These are phyloP conservation scores for Phytophthora melonis DNA, from an alignment of 352 stramenopile species.

Conservation along the genomic window DNA sequence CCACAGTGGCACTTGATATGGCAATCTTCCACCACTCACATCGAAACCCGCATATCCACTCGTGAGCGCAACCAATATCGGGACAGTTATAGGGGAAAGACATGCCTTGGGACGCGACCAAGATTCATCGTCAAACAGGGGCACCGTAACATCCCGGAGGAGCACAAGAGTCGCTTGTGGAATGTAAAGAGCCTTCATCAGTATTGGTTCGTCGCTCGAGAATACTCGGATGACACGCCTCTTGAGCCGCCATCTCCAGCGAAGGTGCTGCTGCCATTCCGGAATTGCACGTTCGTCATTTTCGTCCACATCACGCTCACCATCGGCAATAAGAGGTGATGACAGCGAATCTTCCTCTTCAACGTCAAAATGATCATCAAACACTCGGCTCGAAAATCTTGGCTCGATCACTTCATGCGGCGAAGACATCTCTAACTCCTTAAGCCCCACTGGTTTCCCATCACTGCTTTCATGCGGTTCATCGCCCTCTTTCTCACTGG, in stretches of 20 bases:
- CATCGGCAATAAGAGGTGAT: constrained; percentile 68
- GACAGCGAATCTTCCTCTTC: constrained; percentile 59
- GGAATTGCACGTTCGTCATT: constrained; percentile 50
- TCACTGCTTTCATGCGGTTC: constrained; percentile 1
- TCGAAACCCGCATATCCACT: constrained; percentile 46
- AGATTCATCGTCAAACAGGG: constrained; percentile 68
- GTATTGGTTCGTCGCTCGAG: constrained; percentile 47
- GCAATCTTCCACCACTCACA: constrained; percentile 26
- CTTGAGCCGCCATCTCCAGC: constrained; percentile 75
- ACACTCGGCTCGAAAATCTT: constrained; percentile 57
- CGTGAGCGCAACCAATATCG: constrained; percentile 86
- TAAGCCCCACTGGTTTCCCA: constrained; percentile 7
- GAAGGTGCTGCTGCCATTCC: constrained; percentile 77
- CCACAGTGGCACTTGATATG: constrained; percentile 52
- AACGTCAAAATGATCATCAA: constrained; percentile 74
- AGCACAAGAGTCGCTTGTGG: constrained; percentile 63
- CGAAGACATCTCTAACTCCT: constrained; percentile 38
- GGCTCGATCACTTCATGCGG: constrained; percentile 18
- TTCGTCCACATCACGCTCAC: constrained; percentile 40
- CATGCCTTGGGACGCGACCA: constrained; percentile 89
- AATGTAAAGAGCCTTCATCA: constrained; percentile 61
- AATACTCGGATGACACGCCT: constrained; percentile 58
- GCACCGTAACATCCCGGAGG: constrained; percentile 72
- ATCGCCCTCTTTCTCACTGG: constrained; percentile 16
- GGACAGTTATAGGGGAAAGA: constrained; percentile 84